phyloP scores from a whole-genome alignment of 2,329 filamentous ascomycete genomes.

The Pseudocercospora vitis region DNA sequence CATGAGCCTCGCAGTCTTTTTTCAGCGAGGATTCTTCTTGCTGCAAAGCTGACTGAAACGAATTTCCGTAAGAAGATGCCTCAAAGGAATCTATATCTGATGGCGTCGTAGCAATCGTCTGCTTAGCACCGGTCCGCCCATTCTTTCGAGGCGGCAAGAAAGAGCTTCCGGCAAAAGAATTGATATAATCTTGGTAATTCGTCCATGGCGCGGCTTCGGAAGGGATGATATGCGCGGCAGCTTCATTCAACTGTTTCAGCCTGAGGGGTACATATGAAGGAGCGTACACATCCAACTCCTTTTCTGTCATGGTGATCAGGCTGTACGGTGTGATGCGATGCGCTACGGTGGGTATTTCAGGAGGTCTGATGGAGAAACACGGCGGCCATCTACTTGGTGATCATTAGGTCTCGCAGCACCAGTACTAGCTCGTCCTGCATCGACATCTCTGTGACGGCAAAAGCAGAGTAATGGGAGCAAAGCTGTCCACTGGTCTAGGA shows the following conservation, averaged over 20 bases:
- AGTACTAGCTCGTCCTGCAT: too few species aligned
- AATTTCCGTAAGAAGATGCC: conserved; percentile 9
- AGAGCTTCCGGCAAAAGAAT: conserved; percentile 16
- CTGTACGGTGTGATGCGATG: too few species aligned
- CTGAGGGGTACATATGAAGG: conserved; percentile 26
- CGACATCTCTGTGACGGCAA: too few species aligned
- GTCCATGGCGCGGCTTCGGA: conserved; percentile 17
- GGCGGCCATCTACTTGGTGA: too few species aligned
- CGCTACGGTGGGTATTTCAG: too few species aligned
- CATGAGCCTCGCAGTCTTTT: conserved; percentile 26
- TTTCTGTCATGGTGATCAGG: background rate
- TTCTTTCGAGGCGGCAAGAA: background rate
- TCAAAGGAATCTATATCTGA: background rate
- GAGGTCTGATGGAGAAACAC: too few species aligned
- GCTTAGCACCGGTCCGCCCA: too few species aligned
- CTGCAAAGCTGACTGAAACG: conserved; percentile 19
- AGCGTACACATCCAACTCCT: conserved; percentile 28
- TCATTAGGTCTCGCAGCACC: too few species aligned
- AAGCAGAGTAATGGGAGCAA: too few species aligned
- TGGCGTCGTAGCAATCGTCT: too few species aligned
- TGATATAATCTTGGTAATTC: conserved; percentile 17
- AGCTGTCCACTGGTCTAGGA: too few species aligned
- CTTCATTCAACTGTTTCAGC: conserved; percentile 21
- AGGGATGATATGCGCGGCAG: conserved; percentile 14
- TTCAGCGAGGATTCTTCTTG: conserved; percentile 21